Evolutionary conservation across 2,329 filamentous ascomycete genomes (phyloP), one percentile per base, ranked within the genome.

Genomic region (Phyllosticta citribraziliensis): DNA sequence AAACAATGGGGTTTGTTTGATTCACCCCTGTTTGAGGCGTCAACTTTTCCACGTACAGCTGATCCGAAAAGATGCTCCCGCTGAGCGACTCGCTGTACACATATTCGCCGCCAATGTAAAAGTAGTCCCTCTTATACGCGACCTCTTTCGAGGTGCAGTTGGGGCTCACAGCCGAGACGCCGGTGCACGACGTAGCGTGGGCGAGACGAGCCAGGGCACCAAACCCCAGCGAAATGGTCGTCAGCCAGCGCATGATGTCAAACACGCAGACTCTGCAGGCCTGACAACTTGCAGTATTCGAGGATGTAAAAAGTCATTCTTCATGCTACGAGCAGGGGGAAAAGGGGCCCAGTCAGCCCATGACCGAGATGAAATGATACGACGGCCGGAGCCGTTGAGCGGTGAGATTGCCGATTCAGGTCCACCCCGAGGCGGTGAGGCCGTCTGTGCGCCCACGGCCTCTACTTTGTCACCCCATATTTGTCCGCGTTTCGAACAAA

Each of bases 1-100:
- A 68, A 47, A 70, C 61, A 25, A 70, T 63, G 5, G 67, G 68
- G 54, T 66, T 64, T 47, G 64, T 62, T 52, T 66, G 58, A 56
- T 65, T 33, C 62, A 60, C 66, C 35, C 67, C 68, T 10, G 55
- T 24, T 5, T 66, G 63, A 14, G 79, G 78, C 6, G 66, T 64
- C 17, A 82, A 71, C 60, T 73, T 73, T 70, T 83, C 81, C 27
- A 82, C 79, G 64, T 83, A 83, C 74, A 83, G 80, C 70, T 83
- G 81, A 58, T 75, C 74, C n/a, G 55, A 61, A 12, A 55, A 53
- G 33, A 57, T 24, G 59, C 66, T 64, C 9, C 64, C 64, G 14
- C 17, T 47, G 5, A 47, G 17, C 24, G 65, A 64, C 12, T 64
- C 62, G n/a, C 61, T 67, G 22, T 68, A 62, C 52, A 67, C 63